Evolutionary conservation across 2,329 filamentous ascomycete genomes (phyloP).

Genomic region (Pestalotiopsis sp.): DNA sequence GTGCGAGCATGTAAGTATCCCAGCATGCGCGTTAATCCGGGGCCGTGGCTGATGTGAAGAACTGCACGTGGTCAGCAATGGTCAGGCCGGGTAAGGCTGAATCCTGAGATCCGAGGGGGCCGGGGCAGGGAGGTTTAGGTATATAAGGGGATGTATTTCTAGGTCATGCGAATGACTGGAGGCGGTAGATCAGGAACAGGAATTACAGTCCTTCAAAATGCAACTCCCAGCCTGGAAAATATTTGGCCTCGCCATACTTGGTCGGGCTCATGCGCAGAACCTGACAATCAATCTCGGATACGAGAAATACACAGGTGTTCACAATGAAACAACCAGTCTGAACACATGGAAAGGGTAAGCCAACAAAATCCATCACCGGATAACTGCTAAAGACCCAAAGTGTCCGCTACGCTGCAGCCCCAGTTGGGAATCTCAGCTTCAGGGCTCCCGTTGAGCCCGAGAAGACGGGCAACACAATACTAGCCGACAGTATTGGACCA

Average conservation of each 20-base stretch:
- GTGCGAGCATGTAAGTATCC: too few relatives aligned
- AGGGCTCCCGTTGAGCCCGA: neutral
- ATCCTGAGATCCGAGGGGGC: too few relatives aligned
- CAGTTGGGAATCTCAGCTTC: constrained; percentile 44
- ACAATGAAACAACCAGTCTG: constrained; percentile 38
- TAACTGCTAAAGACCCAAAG: constrained; percentile 26
- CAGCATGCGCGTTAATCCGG: too few relatives aligned
- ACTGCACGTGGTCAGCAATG: too few relatives aligned
- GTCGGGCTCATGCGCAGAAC: neutral
- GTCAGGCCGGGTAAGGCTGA: too few relatives aligned
- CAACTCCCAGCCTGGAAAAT: neutral
- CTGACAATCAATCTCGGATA: constrained; percentile 45
- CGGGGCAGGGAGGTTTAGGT: fast-evolving
- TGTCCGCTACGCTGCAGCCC: constrained; percentile 46
- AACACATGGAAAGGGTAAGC: constrained; percentile 49
- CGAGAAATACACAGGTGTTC: constrained; percentile 44
- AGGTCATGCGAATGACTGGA: too few relatives aligned
- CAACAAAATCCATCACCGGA: neutral
- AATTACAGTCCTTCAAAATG: neutral
- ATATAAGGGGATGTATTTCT: too few relatives aligned
- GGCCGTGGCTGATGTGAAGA: too few relatives aligned
- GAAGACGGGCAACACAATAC: constrained; percentile 37
- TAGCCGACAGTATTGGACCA: constrained; percentile 31
- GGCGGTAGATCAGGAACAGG: too few relatives aligned
- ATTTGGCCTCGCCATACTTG: neutral